A percentile compares a stretch with the other conserved stretches of the same genome.
These are phyloP conservation scores for Flaveria linearis DNA, from an alignment of 129 eudicot genomes.

Conservation along the genomic window DNA sequence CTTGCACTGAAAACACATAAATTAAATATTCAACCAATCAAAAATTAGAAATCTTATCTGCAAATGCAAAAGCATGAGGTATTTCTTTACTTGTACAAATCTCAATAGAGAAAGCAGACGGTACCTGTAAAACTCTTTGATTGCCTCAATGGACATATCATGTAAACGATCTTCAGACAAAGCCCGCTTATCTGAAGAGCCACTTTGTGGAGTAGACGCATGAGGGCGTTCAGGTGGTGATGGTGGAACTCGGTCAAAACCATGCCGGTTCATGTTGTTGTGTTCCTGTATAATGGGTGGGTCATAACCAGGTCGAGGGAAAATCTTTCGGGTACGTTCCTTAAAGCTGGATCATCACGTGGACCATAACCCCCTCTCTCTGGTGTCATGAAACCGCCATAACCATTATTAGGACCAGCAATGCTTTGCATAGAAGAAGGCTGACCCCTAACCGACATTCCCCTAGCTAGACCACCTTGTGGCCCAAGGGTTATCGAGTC, in stretches of 20 bases:
- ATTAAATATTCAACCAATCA: background rate
- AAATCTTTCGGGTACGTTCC: conserved; percentile 48
- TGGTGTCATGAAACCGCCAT: conserved; percentile 39
- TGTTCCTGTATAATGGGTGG: conserved; percentile 48
- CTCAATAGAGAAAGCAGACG: background rate
- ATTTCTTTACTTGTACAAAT: background rate
- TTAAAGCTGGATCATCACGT: conserved; percentile 61
- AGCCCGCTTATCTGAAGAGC: conserved; percentile 46
- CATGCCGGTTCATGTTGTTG: conserved; percentile 41
- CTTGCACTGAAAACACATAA: conserved; percentile 55
- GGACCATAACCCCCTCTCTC: conserved; percentile 54
- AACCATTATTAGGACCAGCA: conserved; percentile 64
- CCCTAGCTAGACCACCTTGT: conserved; percentile 95
- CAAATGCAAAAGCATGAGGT: background rate
- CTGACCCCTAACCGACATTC: conserved; percentile 90
- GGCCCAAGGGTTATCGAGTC: conserved; percentile 87
- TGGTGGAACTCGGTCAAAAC: conserved; percentile 50
- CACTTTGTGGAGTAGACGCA: conserved; percentile 34
- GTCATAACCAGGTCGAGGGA: conserved; percentile 46
- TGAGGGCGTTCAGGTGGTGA: conserved; percentile 43
- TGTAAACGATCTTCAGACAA: conserved; percentile 71
- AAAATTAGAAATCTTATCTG: background rate
- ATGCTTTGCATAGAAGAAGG: conserved; percentile 38
- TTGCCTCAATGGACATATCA: conserved; percentile 65
- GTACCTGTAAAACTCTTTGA: conserved; percentile 90